Evolutionary conservation across 225 moss, liverwort and hornwort species (phyloP), one percentile per base, ranked within the genome.

Genomic region (Ulota crispa): DNA sequence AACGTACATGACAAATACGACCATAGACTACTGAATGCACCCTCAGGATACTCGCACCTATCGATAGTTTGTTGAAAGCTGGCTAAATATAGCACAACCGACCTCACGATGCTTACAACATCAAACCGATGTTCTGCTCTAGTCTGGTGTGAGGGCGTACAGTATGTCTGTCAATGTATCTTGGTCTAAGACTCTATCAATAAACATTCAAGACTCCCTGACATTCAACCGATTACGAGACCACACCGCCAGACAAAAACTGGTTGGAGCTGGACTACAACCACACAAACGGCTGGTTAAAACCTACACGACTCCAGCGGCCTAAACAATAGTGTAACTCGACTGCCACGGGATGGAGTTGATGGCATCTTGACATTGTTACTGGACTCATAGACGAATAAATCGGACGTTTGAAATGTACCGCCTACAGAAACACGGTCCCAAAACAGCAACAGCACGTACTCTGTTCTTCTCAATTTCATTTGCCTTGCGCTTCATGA

Each of bases 401-500:
- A 24, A 39, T 5, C 43, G 65, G 72, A 59, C 9, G 2, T 66
- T 37, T 24, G 8, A 6, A 69, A 39, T 34, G 15, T 32, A 66
- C 16, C 20, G 70, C 8, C 5, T 36, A 64, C 13, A 64, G 32
- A 56, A 26, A 30, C 34, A 72, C 18, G 28, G 31, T 31, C 41
- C 18, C 16, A 19, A 53, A 18, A 55, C 50, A 31, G 2, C 14
- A 45, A 45, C 16, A 63, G 64, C 42, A 71, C 85, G 78, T 87
- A 97, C 97, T 93, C 90, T 90, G 77, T 81, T 95, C 87, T 95
- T 93, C 80, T 97, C 95, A 39, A 92, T 94, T 80, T 94, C 95
- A 75, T 87, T 95, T 1, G 91, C 91, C 87, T 93, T 95, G 55
- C 90, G 94, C 85, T 92, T 94, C 94, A 95, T 94, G 64, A 89